These are phyloP conservation scores for Cucumis hystrix DNA, from an alignment of 306 rosid species.

Conservation along the genomic window DNA sequence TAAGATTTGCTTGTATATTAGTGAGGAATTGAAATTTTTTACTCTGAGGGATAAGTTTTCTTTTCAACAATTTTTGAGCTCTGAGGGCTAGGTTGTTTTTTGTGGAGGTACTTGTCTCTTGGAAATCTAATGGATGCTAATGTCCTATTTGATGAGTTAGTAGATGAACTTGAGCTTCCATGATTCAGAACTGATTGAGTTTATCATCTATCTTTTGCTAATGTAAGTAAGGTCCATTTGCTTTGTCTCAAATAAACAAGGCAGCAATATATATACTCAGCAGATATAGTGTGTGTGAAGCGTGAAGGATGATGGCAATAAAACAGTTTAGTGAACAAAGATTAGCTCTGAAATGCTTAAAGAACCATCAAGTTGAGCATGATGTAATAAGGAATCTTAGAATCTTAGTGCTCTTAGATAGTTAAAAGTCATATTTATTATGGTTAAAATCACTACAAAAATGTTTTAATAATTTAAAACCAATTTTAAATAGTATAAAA, in stretches of 20 bases:
- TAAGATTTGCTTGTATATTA: constrained; percentile 66
- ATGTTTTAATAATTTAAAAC: no score
- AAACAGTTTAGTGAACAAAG: not conserved
- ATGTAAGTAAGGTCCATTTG: constrained; percentile 41
- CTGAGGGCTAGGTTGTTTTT: not conserved
- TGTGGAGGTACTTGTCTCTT: constrained; percentile 54
- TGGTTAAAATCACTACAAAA: no score
- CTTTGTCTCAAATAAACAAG: not conserved
- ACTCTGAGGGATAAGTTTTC: not conserved
- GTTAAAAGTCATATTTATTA: no score
- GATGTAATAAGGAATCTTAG: not conserved
- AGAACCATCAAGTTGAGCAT: not conserved
- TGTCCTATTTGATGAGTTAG: constrained; percentile 62
- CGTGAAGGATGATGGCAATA: not conserved
- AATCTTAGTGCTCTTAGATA: not conserved
- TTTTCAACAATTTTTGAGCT: not conserved
- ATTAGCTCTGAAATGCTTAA: not conserved
- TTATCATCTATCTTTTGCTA: constrained; percentile 55
- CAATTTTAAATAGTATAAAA: no score
- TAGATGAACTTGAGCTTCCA: constrained; percentile 42
- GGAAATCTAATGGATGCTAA: constrained; percentile 92
- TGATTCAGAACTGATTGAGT: constrained; percentile 60
- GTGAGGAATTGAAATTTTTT: constrained; percentile 7
- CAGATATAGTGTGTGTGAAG: not conserved
- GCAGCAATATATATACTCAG: not conserved